Evolutionary conservation across 768 basidiomycete genomes (phyloP).

Genomic region (Clitopilus hobsonii): DNA sequence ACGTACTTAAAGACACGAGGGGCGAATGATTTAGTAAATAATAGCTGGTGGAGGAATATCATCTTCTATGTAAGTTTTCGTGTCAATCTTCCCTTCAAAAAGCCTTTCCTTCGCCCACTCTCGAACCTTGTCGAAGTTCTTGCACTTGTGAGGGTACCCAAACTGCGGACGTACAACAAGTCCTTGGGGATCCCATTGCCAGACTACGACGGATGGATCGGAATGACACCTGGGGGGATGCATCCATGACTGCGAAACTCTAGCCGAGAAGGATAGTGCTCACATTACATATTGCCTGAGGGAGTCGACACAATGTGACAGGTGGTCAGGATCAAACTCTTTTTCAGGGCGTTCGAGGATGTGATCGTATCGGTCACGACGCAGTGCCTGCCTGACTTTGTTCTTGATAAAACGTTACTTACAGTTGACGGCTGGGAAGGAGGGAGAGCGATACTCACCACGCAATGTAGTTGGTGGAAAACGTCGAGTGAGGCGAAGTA

Average conservation of each 20-base stretch:
- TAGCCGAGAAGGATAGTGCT: conserved; percentile 2
- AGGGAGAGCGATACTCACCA: conserved; percentile 12
- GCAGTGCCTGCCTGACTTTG: conserved; percentile 12
- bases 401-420: conserved; percentile 7
- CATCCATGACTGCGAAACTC: too few species aligned
- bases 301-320: conserved; percentile 15
- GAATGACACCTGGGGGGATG: conserved; percentile 1
- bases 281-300: conserved; percentile 17
- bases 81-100: not conserved
- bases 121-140: conserved; percentile 12
- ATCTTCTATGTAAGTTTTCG: not conserved
- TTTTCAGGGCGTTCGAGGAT: conserved; percentile 6
- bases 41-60: not conserved
- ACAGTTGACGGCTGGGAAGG: too few species aligned
- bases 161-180: conserved; percentile 10
- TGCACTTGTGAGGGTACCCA: conserved; percentile 12
- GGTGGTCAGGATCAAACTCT: conserved; percentile 6
- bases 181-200: conserved; percentile 12
- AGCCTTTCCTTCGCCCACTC: conserved; percentile 10
- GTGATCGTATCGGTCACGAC: conserved; percentile 14
- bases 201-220: conserved; percentile 11
- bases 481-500: conserved; percentile 19
- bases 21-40: conserved; percentile 4
- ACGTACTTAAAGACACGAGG: too few species aligned
- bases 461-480: conserved; percentile 25